These are phyloP conservation scores for Simmondsia chinensis DNA, from an alignment of 148 eudicot genomes.

Conservation along the genomic window DNA sequence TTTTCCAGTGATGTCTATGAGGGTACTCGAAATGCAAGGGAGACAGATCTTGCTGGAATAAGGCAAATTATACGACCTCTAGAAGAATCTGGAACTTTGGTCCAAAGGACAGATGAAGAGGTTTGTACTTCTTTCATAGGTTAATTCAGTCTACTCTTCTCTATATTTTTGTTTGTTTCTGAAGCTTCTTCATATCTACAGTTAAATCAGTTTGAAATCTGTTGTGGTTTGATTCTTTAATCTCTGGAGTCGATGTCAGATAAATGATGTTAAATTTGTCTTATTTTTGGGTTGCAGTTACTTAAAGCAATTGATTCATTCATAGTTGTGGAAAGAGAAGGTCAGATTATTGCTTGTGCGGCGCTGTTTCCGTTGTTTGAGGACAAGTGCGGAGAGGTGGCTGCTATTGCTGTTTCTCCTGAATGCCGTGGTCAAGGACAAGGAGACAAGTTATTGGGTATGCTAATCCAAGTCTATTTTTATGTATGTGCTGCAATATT, in stretches of 20 bases:
- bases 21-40: constrained; percentile 85
- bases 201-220: too few species aligned
- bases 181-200: too few species aligned
- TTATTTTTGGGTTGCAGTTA: constrained; percentile 37
- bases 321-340: constrained; percentile 95
- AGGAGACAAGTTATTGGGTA: constrained; percentile 95
- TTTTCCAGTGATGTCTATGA: constrained; percentile 81
- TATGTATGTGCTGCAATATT: constrained; percentile 1
- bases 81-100: constrained; percentile 82
- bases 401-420: constrained; percentile 93
- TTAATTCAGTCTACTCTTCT: too few species aligned
- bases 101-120: constrained; percentile 83
- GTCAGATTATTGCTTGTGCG: constrained; percentile 91
- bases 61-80: constrained; percentile 64
- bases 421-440: constrained; percentile 98
- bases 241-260: too few species aligned
- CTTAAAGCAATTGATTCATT: constrained; percentile 49
- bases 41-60: constrained; percentile 54
- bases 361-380: constrained; percentile 81
- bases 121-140: constrained; percentile 30
- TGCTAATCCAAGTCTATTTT: neutral
- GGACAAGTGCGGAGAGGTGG: constrained; percentile 88
- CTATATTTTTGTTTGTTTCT: too few species aligned
- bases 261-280: neutral
- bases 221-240: too few species aligned